Conservation (phyloP, 140 eudicot genomes). For the Bidens hawaiensis region DNA sequence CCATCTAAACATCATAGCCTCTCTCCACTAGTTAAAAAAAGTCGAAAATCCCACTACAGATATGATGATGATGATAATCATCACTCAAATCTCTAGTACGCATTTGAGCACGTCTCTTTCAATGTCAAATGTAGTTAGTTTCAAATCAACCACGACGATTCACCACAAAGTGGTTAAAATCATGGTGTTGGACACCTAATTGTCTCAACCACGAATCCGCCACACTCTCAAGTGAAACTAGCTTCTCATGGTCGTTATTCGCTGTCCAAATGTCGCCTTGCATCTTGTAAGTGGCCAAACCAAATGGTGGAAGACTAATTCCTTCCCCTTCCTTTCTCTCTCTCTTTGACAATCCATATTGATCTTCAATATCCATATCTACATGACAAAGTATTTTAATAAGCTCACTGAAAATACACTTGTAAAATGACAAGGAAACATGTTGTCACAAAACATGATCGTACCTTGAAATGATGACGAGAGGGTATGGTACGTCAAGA, state of each 20-base stretch:
- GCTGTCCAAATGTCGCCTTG: conserved; percentile 77
- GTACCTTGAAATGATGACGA: conserved; percentile 97
- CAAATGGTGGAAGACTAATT: conserved; percentile 72
- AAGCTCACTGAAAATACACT: neutral
- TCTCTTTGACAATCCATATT: conserved; percentile 34
- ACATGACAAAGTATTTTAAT: neutral
- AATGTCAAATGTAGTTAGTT: conserved; percentile 19
- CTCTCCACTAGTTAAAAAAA: neutral
- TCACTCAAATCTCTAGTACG: neutral
- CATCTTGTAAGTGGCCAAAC: conserved; percentile 91
- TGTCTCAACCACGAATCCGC: conserved; percentile 99
- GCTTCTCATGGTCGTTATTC: conserved; percentile 62
- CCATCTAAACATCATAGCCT: conserved; percentile 13
- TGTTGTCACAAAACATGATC: neutral
- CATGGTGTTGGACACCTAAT: conserved; percentile 82
- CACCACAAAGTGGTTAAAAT: conserved; percentile 76
- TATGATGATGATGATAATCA: neutral
- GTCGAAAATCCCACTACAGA: conserved; percentile 8
- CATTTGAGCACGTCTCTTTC: neutral
- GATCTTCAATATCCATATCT: conserved; percentile 49
- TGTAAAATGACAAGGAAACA: neutral
- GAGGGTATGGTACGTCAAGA: conserved; percentile 88
- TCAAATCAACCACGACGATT: conserved; percentile 62
- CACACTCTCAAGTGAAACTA: conserved; percentile 69
- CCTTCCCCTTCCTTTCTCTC: conserved; percentile 68